Evolutionary conservation across 805 yeast species (phyloP).

Genomic region (Lipomyces mesembrius): DNA sequence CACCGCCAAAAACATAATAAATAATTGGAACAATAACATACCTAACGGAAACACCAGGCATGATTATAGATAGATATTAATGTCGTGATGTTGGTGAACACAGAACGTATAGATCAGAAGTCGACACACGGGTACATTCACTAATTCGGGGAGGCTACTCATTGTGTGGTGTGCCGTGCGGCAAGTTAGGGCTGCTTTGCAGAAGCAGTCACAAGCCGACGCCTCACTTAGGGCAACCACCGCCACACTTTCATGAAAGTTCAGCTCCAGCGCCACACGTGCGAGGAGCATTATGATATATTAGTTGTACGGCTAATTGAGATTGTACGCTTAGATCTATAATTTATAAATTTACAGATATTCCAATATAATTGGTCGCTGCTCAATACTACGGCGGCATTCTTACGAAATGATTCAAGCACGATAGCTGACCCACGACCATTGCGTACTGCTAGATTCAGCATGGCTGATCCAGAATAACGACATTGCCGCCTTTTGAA

Average conservation of each 20-base stretch:
- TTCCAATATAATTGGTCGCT: no score
- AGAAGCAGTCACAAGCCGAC: background rate
- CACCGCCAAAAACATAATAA: background rate
- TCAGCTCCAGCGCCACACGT: background rate
- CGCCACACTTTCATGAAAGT: no score
- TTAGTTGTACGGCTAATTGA: no score
- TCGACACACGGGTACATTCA: background rate
- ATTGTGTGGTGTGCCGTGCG: background rate
- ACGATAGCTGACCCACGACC: no score
- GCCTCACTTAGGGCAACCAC: background rate
- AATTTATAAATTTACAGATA: no score
- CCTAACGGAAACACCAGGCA: conserved; percentile 99
- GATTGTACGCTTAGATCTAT: no score
- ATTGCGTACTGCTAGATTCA: no score
- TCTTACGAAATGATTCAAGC: no score
- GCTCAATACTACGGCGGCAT: no score
- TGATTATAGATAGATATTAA: conserved; percentile 41
- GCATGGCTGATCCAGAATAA: no score
- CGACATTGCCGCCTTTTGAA: no score
- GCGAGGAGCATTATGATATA: background rate
- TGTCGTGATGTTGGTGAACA: background rate
- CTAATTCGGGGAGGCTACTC: background rate
- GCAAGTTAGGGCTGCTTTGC: background rate
- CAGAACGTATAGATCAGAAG: background rate
- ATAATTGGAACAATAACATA: conserved; percentile 54